Evolutionary conservation across 306 rosid species (phyloP), one percentile per base, ranked within the genome.

Genomic region (Abrus pulchellus): DNA sequence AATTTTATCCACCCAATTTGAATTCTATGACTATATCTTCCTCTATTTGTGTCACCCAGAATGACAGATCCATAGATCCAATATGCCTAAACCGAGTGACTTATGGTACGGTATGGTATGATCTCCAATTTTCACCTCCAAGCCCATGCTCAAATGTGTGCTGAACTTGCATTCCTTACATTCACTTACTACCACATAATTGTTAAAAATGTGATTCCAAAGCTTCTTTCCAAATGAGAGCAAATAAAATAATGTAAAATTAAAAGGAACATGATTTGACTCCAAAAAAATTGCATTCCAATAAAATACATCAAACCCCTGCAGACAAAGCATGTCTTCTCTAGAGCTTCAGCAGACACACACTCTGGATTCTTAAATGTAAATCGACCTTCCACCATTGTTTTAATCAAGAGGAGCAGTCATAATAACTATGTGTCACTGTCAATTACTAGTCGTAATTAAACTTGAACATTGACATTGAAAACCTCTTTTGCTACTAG

Each of bases 401-500:
- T 57, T 45, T 32, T 33, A 57, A 79, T 33, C 32, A 13, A 60
- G 53, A 57, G 52, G 28, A 60, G 41, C 32, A 27, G 40, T 9
- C 54, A 70, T 12, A 79, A 60, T 64, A 56, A 68, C 32, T 40
- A 47, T 7, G 36, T 9, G 8, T 43, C 55, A 30, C 28, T 38
- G 27, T 8, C 34, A 33, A 30, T 70, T 10, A 53, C 71, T 1
- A 65, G 32, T 64, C 68, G 32, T 28, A 3, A 36, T 40, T 64
- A 68, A 57, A 30, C 9, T 29, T 44, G 29, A 44, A 77, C 74
- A 65, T 74, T 64, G 54, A 77, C 74, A 65, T 74, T 64, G 20
- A 9, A 41, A 47, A 13, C 47, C 71, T 27, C 59, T 48, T 59
- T 28, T 68, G 32, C 72, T 56, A 47, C 36, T 65, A 7, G n/a